Evolutionary conservation across 768 basidiomycete genomes (phyloP), one percentile per base, ranked within the genome.

Genomic region (Auricularia sp.): DNA sequence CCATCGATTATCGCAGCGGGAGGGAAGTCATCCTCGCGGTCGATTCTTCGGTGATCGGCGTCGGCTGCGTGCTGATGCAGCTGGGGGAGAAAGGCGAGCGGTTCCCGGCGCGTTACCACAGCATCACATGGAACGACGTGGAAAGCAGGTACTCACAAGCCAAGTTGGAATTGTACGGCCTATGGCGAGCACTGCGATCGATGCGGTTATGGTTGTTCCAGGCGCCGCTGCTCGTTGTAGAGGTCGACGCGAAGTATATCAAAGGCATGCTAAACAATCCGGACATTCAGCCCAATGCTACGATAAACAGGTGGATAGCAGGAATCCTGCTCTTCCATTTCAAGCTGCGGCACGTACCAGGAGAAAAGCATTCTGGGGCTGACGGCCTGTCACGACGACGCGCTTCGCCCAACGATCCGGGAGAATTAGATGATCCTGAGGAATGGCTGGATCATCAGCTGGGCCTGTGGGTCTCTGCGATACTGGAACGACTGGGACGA

Each of bases 311-410:
- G 3, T 68, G 67, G 67, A 21, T 66, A n/a, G 62, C 65, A 1
- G 62, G 59, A 34, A 61, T 67, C 18, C 51, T 44, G 2, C 39
- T 65, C 1, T 66, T 68, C 29, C 16, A 24, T 16, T 61, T 67
- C 54, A 69, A 67, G 3, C 66, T 81, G 1, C 64, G 71, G 0
- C 80, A 81, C 61, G 71, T 81, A 8, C 75, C 77, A 1, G 73
- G 66, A 0, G 62, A 67, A 0, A 3, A 64, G 21, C 66, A 69
- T 34, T 62, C 65, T 29, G 70, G 72, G 2, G 65, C 72, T 0
- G 71, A 73, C 66, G 72, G 69, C 2, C 51, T 73, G 16, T 72
- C 70, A 16, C 33, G 70, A 14, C 29, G 73, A 42, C 11, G 58
- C 18, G 24, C 42, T 0, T 62, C 63, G 5, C 56, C 47, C 3